Base-by-base conservation (phyloP, 2,329 filamentous ascomycete genomes). In the Diaporthe ampelina region DNA sequence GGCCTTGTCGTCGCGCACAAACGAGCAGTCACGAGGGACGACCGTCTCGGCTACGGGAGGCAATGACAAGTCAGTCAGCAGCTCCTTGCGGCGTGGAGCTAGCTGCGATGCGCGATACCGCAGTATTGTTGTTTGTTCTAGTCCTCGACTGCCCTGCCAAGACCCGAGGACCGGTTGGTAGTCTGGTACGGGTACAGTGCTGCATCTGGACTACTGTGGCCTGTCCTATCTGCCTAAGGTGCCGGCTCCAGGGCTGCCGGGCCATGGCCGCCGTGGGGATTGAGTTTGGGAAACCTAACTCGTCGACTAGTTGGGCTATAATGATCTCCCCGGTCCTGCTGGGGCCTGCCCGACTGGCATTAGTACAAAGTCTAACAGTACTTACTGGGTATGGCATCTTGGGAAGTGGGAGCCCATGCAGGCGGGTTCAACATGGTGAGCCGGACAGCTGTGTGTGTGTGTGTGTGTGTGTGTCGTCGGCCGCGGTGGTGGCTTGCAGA, bases 11-110 rank as follows among this genome's bases (percentile, higher is more conserved):
- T 50, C 17, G 52, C 54, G 56, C 73, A 73, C 73, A 73, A 56
- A 52, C 45, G 57, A 73, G 70, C 45, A 59, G 70, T 73, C 73
- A 73, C 37, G 54, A 75, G 70, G 56, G 54, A 24, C 15, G 68
- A 63, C 50, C n/a, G 35, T 35, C 32, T 63, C 67, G 54, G 37
- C n/a, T n/a, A 13, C 69, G 48, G 61, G 56, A 24, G 70, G 40
- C 40, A 67, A 73, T 56, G 40, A 45, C 52, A 40, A 29, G 32
- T 37, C 40, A 73, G 57, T 29, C 29, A 65, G 29, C 52, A 57
- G 29, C 24, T 45, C 54, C 40, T 54, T 48, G 70, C 73, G 17
- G 40, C 40, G 40, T 43, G 61, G 40, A 73, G 40, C 48, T 75
- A 26, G 57, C 45, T n/a, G 45, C 45, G 7, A 48, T 21, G 45